Percentiles rank a stretch among this genome's conserved stretches.
Evolutionary conservation across 768 basidiomycete species (phyloP).

Genomic region (Coprinopsis strossmayeri): DNA sequence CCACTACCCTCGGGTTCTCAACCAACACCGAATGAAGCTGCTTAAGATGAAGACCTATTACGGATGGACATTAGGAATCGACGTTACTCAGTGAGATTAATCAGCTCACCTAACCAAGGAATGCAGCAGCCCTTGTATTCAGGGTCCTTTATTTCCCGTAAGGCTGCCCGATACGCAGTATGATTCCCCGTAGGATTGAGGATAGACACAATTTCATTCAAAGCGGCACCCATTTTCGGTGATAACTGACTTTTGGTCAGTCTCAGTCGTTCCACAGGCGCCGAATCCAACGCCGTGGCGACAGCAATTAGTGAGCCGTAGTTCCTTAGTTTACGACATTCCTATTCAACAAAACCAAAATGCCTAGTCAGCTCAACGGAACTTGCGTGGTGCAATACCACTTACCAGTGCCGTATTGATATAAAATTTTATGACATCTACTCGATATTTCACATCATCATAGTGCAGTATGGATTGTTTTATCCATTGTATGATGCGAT

Average conservation of each 20-base stretch:
- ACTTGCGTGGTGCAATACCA: not conserved
- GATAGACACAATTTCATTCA: slow-evolving; percentile 27
- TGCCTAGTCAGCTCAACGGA: not conserved
- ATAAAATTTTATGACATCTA: slow-evolving; percentile 37
- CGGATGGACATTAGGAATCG: not conserved
- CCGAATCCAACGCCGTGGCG: slow-evolving; percentile 33
- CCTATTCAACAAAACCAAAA: slow-evolving; percentile 19
- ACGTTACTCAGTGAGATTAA: not conserved
- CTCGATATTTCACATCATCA: slow-evolving; percentile 28
- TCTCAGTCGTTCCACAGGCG: slow-evolving; percentile 28
- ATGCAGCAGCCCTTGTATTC: slow-evolving; percentile 23
- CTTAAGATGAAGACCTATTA: slow-evolving; percentile 31
- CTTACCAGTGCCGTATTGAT: slow-evolving; percentile 34
- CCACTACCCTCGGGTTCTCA: slow-evolving; percentile 21
- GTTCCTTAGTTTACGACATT: slow-evolving; percentile 37
- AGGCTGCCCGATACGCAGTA: slow-evolving; percentile 28
- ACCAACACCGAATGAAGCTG: slow-evolving; percentile 27
- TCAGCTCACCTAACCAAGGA: slow-evolving; percentile 34
- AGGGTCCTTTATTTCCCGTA: slow-evolving; percentile 19
- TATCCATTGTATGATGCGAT: slow-evolving; percentile 33
- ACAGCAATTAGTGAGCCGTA: slow-evolving; percentile 39
- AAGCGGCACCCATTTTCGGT: slow-evolving; percentile 20
- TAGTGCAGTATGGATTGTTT: slow-evolving; percentile 34
- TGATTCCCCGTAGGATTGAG: slow-evolving; percentile 29
- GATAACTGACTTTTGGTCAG: slow-evolving; percentile 26